Base-by-base conservation (phyloP, 768 basidiomycete genomes). In the Pisolithus marmoratus region DNA sequence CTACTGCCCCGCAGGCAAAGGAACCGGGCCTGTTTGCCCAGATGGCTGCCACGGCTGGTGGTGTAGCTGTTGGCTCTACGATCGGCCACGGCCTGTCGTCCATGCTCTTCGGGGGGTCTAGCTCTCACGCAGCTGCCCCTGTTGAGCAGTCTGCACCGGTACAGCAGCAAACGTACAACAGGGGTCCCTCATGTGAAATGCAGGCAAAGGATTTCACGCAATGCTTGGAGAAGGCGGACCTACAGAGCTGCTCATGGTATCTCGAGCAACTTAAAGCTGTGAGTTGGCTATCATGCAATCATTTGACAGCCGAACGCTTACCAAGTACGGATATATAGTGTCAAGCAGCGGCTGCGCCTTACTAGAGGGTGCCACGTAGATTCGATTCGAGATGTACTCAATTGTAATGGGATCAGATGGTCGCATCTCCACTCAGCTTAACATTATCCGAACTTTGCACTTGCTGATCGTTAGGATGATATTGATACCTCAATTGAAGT, bases 1-100 rank as follows among this genome's bases (percentile, higher is more conserved):
- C 67, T 2, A 58, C 70, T 12, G 56, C 68, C 24, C 73, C 74
- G 42, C 29, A 51, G 12, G 67, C 77, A 1, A 62, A 74, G 54
- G 73, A 78, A 55, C 90, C 90, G 1, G 90, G 90, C 14, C 74
- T 93, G 78, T 50, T 93, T 17, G 77, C 81, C 0, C 86, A 89
- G 62, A 92, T 93, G 88, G 90, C 90, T 49, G 87, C 89, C 5
- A 91, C 92, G 6, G 92, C 91, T 24, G 92, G 91, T 55, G 89
- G 88, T 52, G 91, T 94, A 46, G 93, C 91, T 5, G 74, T 90
- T 46, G 93, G 92, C 23, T 92, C 89, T 8, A 85, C 84, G 51
- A 81, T 95, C 56, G 92, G 91, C 42, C 92, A 95, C 64, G 92
- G 92, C n/a, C 64, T 95, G 57, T 91, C 89, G 38, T 79, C 69